phyloP scores from a whole-genome alignment of 2,329 filamentous ascomycete genomes.

The Colletotrichum coccodes region DNA sequence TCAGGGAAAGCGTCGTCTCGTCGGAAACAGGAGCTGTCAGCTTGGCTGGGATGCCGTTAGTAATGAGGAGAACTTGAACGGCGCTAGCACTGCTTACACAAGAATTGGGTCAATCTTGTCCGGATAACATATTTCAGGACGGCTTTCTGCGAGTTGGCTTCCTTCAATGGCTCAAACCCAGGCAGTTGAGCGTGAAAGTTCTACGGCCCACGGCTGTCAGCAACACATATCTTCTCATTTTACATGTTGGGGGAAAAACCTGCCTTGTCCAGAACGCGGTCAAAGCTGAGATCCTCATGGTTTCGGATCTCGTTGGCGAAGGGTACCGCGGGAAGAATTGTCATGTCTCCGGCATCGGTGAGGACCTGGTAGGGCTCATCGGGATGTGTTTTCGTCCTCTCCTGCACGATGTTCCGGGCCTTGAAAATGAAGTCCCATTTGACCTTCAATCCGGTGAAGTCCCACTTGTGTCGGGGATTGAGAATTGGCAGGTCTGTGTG shows the following conservation, averaged over 20 bases:
- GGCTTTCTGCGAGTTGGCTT: conserved; percentile 17
- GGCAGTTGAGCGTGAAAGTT: conserved; percentile 23
- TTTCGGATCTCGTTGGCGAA: conserved; percentile 31
- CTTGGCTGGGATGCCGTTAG: conserved; percentile 14
- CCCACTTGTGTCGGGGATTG: conserved; percentile 13
- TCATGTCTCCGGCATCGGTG: conserved; percentile 27
- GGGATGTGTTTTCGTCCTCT: conserved; percentile 1
- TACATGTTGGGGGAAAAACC: too few relatives aligned
- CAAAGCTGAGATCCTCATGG: conserved; percentile 27
- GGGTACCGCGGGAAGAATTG: conserved; percentile 22
- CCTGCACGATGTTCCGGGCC: not conserved
- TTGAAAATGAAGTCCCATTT: conserved; percentile 24
- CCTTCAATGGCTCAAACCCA: conserved; percentile 22
- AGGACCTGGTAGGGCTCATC: conserved; percentile 14
- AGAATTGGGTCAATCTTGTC: conserved; percentile 29
- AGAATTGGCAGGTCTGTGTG: conserved; percentile 6
- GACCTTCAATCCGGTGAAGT: conserved; percentile 20
- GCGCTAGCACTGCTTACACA: not conserved
- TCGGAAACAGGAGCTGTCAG: conserved; percentile 23
- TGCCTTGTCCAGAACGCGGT: conserved; percentile 26
- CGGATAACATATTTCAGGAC: conserved; percentile 25
- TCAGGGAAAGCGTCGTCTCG: conserved; percentile 20
- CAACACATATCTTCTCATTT: too few relatives aligned
- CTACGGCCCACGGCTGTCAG: not conserved
- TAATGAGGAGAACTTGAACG: not conserved